phyloP scores from a whole-genome alignment of 1,284 basidiomycete species.

The Ustilago trichophora region DNA sequence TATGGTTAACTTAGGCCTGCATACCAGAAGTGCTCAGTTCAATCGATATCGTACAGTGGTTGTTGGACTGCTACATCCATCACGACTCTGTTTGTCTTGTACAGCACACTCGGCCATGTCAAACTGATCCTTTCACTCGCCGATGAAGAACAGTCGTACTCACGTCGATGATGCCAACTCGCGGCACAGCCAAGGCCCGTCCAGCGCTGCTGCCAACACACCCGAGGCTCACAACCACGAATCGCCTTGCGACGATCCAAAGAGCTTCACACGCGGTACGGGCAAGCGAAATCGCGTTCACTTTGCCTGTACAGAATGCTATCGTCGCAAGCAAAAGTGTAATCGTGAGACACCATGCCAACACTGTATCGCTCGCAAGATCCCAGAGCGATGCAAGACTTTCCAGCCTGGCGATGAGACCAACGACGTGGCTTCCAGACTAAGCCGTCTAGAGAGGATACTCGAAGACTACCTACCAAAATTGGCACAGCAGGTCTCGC shows the following conservation, averaged over 20 bases:
- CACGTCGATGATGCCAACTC: constrained; percentile 15
- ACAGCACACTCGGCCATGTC: too few relatives aligned
- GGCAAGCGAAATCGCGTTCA: constrained; percentile 58
- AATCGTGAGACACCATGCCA: constrained; percentile 62
- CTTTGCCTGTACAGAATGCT: constrained; percentile 64
- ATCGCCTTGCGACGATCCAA: constrained; percentile 26
- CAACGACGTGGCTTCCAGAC: constrained; percentile 50
- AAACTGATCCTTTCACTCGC: too few relatives aligned
- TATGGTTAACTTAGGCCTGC: too few relatives aligned
- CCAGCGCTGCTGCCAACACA: constrained; percentile 31
- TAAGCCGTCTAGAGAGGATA: constrained; percentile 50
- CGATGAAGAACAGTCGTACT: constrained; percentile 22
- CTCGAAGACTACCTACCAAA: constrained; percentile 50
- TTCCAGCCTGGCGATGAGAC: constrained; percentile 58
- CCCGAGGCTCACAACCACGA: constrained; percentile 21
- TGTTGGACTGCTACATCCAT: too few relatives aligned
- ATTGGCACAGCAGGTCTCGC: constrained; percentile 36
- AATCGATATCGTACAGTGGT: too few relatives aligned
- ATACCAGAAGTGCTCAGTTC: too few relatives aligned
- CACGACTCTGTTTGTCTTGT: too few relatives aligned
- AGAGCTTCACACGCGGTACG: constrained; percentile 21
- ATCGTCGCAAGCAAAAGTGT: constrained; percentile 64
- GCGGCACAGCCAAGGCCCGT: constrained; percentile 27
- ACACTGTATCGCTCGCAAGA: constrained; percentile 62
- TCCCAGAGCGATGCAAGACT: constrained; percentile 62